phyloP scores from a whole-genome alignment of 306 rosid species.

The Benincasa hispida region DNA sequence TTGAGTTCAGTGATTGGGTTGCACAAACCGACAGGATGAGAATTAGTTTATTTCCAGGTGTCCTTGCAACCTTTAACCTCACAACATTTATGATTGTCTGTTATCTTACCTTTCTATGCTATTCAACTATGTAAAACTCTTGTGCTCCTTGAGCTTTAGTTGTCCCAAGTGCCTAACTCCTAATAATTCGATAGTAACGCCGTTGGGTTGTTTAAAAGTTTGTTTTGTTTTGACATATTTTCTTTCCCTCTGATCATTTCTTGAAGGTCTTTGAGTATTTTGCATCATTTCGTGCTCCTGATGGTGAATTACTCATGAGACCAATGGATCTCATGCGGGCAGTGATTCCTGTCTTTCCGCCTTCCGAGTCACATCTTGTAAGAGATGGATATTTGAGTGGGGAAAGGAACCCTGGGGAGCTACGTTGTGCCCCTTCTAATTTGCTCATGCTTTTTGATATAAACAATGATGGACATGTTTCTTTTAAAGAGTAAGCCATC shows the following conservation, averaged over 20 bases:
- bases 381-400: constrained; percentile 83
- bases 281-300: constrained; percentile 49
- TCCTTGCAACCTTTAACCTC: neutral
- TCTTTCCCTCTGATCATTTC: constrained; percentile 8
- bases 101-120: neutral
- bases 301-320: constrained; percentile 66
- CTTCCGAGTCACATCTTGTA: constrained; percentile 83
- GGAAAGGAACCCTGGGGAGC: constrained; percentile 76
- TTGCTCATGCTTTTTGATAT: constrained; percentile 86
- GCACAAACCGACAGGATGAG: neutral
- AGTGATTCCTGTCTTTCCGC: constrained; percentile 91
- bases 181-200: neutral
- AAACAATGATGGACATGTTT: constrained; percentile 57
- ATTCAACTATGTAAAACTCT: neutral
- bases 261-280: constrained; percentile 85
- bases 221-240: neutral
- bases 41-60: neutral
- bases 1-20: neutral
- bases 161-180: neutral
- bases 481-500: constrained; percentile 72
- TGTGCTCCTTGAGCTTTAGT: neutral
- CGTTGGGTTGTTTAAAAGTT: neutral
- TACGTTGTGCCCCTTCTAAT: constrained; percentile 53
- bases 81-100: neutral
- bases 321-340: constrained; percentile 93